A percentile compares a stretch with the other conserved stretches of the same genome.
Conservation (phyloP, 495 filamentous ascomycete genomes). For the Daldinia caldariorum region DNA sequence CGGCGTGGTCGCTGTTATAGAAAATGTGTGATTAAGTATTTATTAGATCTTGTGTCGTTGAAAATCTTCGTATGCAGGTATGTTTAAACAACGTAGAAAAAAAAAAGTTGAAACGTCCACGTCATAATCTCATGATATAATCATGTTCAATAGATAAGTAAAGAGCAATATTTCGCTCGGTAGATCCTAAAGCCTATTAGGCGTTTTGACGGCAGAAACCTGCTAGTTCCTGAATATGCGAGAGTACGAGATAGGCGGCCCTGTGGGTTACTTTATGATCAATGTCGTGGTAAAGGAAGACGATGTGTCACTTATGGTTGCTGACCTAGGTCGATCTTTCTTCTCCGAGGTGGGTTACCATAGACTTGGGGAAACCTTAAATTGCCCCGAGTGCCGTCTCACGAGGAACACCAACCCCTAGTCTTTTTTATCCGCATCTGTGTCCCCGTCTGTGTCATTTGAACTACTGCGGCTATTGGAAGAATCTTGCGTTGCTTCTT, state of each 20-base stretch:
- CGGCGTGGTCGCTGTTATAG: slow-evolving; percentile 10
- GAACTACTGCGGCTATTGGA: slow-evolving; percentile 40
- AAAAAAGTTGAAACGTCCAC: slow-evolving; percentile 23
- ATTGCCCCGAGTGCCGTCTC: neutral
- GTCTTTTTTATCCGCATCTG: slow-evolving; percentile 47
- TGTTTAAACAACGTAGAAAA: slow-evolving; percentile 35
- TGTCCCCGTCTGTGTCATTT: slow-evolving; percentile 65
- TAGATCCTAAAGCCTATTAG: neutral
- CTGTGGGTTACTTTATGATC: neutral
- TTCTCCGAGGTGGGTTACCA: neutral
- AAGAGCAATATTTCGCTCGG: neutral
- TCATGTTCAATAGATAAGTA: slow-evolving; percentile 1
- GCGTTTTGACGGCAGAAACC: neutral
- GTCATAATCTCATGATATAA: slow-evolving; percentile 40
- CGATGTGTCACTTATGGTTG: neutral
- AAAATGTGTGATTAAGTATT: slow-evolving; percentile 29
- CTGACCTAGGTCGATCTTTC: neutral
- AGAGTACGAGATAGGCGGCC: neutral
- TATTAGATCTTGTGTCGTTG: slow-evolving; percentile 14
- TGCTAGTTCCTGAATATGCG: neutral
- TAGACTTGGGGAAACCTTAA: neutral
- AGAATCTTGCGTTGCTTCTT: slow-evolving; percentile 34
- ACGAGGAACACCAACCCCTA: neutral
- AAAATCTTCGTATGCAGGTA: slow-evolving; percentile 33
- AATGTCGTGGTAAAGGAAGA: neutral